These are phyloP conservation scores for Vigna reflexopilosa DNA, from an alignment of 306 rosid genomes.

Conservation along the genomic window DNA sequence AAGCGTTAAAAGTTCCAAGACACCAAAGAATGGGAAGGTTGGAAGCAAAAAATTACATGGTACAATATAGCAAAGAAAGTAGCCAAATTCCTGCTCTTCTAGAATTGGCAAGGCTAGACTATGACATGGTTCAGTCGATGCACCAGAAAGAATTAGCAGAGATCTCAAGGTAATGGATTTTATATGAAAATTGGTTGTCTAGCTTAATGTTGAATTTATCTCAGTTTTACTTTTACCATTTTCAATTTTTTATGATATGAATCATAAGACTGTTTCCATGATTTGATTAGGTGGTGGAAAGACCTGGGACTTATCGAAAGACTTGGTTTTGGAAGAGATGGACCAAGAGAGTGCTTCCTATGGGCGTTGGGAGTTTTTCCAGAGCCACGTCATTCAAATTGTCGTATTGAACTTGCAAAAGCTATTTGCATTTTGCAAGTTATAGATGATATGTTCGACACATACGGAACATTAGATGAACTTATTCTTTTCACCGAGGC, in stretches of 20 bases:
- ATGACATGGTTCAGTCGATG: constrained; percentile 40
- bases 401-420: constrained; percentile 51
- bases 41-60: constrained; percentile 50
- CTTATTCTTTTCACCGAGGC: constrained; percentile 58
- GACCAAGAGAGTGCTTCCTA: constrained; percentile 57
- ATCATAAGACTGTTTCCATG: neutral
- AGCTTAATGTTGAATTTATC: neutral
- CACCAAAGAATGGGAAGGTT: constrained; percentile 52
- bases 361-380: constrained; percentile 55
- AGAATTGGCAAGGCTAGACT: constrained; percentile 52
- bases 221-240: neutral
- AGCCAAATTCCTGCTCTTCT: constrained; percentile 27
- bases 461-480: constrained; percentile 54
- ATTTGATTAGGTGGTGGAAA: constrained; percentile 58
- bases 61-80: constrained; percentile 37
- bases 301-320: constrained; percentile 49
- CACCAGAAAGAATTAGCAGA: constrained; percentile 55
- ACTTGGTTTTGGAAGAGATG: constrained; percentile 57
- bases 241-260: neutral
- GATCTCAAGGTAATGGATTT: constrained; percentile 40
- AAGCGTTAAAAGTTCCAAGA: constrained; percentile 47
- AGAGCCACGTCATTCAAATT: constrained; percentile 49
- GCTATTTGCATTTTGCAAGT: constrained; percentile 49
- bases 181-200: no score
- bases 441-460: constrained; percentile 53